phyloP scores from a whole-genome alignment of 2,329 filamentous ascomycete genomes.

The Penicillium frequentans region DNA sequence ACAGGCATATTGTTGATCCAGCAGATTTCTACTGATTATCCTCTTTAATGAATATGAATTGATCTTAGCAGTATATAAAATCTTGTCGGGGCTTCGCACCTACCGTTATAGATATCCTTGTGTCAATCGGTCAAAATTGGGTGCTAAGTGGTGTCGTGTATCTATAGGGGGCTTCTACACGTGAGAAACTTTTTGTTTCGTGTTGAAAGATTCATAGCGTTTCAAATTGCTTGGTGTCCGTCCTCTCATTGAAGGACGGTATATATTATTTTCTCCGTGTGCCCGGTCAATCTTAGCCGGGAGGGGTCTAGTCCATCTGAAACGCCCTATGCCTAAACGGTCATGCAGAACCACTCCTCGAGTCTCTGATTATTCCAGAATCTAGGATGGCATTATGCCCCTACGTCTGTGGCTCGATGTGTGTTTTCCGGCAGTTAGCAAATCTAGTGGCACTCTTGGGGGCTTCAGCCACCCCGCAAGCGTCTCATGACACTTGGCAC shows the following conservation, averaged over 20 bases:
- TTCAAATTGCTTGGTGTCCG: not conserved
- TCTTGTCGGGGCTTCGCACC: too few species aligned
- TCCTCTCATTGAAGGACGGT: constrained; percentile 15
- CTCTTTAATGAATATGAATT: not conserved
- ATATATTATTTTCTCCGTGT: not conserved
- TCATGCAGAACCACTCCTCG: not conserved
- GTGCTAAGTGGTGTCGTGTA: too few species aligned
- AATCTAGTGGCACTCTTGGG: constrained; percentile 8
- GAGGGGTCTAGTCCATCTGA: constrained; percentile 15
- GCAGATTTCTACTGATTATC: not conserved
- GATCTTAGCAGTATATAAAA: too few species aligned
- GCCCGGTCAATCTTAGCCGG: constrained; percentile 4
- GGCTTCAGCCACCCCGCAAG: constrained; percentile 4
- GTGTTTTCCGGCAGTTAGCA: not conserved
- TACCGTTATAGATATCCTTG: too few species aligned
- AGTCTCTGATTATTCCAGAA: not conserved
- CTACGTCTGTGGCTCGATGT: not conserved
- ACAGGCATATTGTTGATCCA: not conserved
- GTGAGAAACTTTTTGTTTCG: not conserved
- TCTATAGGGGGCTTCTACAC: not conserved
- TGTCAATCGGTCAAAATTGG: too few species aligned
- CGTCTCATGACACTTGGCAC: constrained; percentile 12
- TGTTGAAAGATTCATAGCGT: not conserved
- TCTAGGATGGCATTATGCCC: not conserved
- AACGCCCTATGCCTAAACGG: constrained; percentile 14